Base-by-base conservation (phyloP, 2,329 filamentous ascomycete genomes). In the Xylogone sp. region DNA sequence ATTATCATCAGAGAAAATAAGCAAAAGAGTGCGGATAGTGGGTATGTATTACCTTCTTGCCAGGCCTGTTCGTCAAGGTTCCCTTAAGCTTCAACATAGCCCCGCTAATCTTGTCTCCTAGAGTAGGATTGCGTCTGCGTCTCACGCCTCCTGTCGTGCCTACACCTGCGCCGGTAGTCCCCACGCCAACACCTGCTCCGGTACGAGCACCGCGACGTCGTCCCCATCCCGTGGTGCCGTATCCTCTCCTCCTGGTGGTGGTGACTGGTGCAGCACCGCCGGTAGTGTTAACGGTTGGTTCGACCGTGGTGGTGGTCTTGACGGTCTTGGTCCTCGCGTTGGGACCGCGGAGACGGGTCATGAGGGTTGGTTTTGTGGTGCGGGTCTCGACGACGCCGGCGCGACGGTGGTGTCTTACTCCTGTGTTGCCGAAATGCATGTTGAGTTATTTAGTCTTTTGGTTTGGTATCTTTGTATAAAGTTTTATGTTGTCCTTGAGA, bases 31-130 rank as follows among this genome's bases (percentile, higher is more conserved):
- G n/a, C 7, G 19, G 45, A 50, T 3, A 42, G 10, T n/a, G 44
- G 16, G 48, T 39, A 45, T 56, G 59, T 64, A 66, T 54, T 69
- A 83, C 82, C 83, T 92, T 92, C 58, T 87, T 71, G 21, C 84
- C 88, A 2, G 87, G 85, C 42, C 83, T 76, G 45, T 81, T 70
- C 1, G 85, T 91, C 52, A 93, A 65, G 49, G 75, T 81, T 7
- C 89, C 88, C 68, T 83, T 84, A 56, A 93, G 69, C 73, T 81
- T 89, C 72, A 88, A 76, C 67, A 93, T 73, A 0, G 87, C 88
- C 18, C 89, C 89, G 46, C 80, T 84, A 60, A 93, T 78, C 71
- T 92, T 93, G 72, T 93, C 88, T 45, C 86, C 86, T 58, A 92
- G 73, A 39, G 77, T 81, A 2, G 82, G 77, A 62, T 84, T 82